Percentiles rank a stretch among this genome's conserved stretches.
These are phyloP conservation scores for Cucurbitaria berberidis DNA, from an alignment of 2,329 filamentous ascomycete species.

Conservation along the genomic window DNA sequence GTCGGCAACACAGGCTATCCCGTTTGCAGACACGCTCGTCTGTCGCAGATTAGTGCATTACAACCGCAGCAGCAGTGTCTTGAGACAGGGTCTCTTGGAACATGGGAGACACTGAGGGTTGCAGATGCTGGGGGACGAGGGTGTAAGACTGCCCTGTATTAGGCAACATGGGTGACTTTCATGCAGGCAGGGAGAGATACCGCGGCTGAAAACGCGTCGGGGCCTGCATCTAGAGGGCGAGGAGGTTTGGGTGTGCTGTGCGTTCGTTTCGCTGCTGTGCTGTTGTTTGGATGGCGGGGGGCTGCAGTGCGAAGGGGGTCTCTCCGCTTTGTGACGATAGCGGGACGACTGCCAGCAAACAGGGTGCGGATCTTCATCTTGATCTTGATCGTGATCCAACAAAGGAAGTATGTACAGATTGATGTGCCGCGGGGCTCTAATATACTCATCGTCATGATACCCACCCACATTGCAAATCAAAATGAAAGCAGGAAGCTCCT, in stretches of 20 bases:
- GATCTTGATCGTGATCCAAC: no score
- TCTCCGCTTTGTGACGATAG: background rate
- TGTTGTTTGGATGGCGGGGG: constrained; percentile 5
- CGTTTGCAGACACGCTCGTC: constrained; percentile 10
- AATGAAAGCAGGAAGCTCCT: background rate
- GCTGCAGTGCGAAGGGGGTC: constrained; percentile 1
- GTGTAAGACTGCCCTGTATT: background rate
- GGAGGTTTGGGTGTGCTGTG: constrained; percentile 10
- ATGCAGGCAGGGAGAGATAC: background rate
- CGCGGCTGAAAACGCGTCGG: background rate
- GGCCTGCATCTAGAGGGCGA: background rate
- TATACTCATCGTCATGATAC: background rate
- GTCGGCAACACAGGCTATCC: constrained; percentile 12
- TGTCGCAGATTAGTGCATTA: constrained; percentile 20
- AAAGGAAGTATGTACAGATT: no score
- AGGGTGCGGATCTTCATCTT: background rate
- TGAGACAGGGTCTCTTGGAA: constrained; percentile 13
- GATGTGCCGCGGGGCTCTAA: no score
- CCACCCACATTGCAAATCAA: background rate
- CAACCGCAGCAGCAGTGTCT: constrained; percentile 12
- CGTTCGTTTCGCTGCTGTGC: constrained; percentile 5
- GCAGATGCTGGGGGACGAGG: background rate
- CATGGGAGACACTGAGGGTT: constrained; percentile 11
- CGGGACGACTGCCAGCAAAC: background rate
- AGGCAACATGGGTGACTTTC: background rate